Evolutionary conservation across 306 rosid species (phyloP).

Genomic region (Cicer judaicum): DNA sequence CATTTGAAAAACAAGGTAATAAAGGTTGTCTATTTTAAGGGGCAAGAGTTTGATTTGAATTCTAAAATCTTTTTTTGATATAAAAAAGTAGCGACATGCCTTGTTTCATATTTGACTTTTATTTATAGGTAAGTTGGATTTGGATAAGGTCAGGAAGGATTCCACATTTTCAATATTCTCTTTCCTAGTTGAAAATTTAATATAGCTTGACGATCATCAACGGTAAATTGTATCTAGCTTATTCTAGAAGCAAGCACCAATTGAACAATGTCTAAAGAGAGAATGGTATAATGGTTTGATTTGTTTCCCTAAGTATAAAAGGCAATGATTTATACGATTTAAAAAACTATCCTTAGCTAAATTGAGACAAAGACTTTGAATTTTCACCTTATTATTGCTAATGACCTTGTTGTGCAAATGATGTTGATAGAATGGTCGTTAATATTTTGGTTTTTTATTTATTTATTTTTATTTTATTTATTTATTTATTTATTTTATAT

Average conservation of each 20-base stretch:
- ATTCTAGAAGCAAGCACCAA: conserved; percentile 14
- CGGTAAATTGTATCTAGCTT: conserved; percentile 26
- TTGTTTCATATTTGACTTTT: conserved; percentile 37
- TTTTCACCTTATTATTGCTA: no score
- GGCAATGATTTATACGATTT: background rate
- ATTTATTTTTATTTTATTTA: no score
- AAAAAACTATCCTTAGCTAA: no score
- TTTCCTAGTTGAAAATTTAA: background rate
- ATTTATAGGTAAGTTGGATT: background rate
- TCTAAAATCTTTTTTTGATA: background rate
- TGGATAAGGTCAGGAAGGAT: conserved; percentile 47
- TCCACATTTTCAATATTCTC: background rate
- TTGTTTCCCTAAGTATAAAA: background rate
- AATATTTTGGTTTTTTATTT: no score
- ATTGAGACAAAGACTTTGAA: no score
- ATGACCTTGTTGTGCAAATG: no score
- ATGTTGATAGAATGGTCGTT: no score
- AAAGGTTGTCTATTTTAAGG: conserved; percentile 5
- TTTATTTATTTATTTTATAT: no score
- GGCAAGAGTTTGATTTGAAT: conserved; percentile 24
- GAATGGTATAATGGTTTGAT: background rate
- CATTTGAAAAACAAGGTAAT: conserved; percentile 17
- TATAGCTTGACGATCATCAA: conserved; percentile 11
- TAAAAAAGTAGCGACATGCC: conserved; percentile 1
- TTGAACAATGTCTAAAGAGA: background rate